Evolutionary conservation across 2,329 filamentous ascomycete genomes (phyloP).

Genomic region (Exophiala bonariae): DNA sequence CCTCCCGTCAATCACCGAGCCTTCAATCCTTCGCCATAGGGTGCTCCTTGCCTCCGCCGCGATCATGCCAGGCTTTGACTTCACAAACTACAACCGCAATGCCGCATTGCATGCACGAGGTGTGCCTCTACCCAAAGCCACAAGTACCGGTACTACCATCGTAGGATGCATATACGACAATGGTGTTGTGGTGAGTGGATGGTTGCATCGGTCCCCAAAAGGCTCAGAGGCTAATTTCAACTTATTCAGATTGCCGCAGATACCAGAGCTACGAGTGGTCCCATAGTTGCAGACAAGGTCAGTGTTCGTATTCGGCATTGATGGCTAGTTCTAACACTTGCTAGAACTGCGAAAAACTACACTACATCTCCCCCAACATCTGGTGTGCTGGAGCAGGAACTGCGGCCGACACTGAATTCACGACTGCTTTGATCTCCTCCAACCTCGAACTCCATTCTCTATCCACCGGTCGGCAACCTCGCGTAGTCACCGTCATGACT

Average conservation of each 20-base stretch:
- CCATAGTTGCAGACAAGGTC: slow-evolving; percentile 97
- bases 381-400: slow-evolving; percentile 99
- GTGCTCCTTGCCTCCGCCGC: slow-evolving; percentile 16
- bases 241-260: slow-evolving; percentile 82
- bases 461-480: slow-evolving; percentile 92
- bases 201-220: slow-evolving; percentile 1
- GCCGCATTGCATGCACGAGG: slow-evolving; percentile 90
- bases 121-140: slow-evolving; percentile 93
- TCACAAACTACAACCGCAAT: slow-evolving; percentile 99
- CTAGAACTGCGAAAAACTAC: slow-evolving; percentile 97
- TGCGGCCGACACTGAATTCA: slow-evolving; percentile 98
- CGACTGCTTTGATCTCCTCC: slow-evolving; percentile 95
- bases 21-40: too few relatives aligned
- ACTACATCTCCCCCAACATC: slow-evolving; percentile 98
- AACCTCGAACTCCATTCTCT: slow-evolving; percentile 97
- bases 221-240: slow-evolving; percentile 25
- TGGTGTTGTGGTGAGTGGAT: slow-evolving; percentile 77
- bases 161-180: slow-evolving; percentile 96
- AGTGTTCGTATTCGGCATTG: slow-evolving; percentile 10
- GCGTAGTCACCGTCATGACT: slow-evolving; percentile 99
- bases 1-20: too few relatives aligned
- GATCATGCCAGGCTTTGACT: slow-evolving; percentile 93
- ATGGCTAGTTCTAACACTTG: slow-evolving; percentile 2
- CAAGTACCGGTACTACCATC: slow-evolving; percentile 97
- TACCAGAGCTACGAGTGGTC: slow-evolving; percentile 93